Conservation (phyloP, 73 alveolate species). For the Paramecium primaurelia region DNA sequence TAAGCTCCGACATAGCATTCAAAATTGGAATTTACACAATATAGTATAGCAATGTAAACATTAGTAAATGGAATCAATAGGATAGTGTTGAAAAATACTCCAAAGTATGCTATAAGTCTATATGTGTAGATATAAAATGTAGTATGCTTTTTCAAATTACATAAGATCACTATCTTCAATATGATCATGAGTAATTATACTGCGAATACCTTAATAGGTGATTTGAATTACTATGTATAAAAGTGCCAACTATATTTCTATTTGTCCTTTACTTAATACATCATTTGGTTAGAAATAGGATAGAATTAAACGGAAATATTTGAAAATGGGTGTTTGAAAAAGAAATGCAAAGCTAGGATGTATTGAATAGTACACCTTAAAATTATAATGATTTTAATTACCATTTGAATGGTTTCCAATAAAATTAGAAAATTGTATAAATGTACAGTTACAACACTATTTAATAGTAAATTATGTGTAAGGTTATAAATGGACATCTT, state of each 20-base stretch:
- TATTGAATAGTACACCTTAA: background rate
- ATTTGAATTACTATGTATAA: background rate
- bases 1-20: background rate
- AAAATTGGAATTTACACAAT: background rate
- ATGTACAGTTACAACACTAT: background rate
- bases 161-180: background rate
- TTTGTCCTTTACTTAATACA: background rate
- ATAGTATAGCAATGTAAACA: background rate
- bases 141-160: background rate
- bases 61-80: background rate
- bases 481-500: background rate
- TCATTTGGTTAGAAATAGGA: background rate
- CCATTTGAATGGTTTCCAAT: constrained; percentile 22
- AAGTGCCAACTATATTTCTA: background rate
- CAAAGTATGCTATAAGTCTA: background rate
- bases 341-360: background rate
- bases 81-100: background rate
- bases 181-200: background rate
- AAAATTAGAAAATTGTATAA: background rate
- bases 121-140: background rate
- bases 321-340: background rate
- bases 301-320: background rate
- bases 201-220: background rate
- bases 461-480: background rate
- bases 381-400: background rate